phyloP scores from a whole-genome alignment of 306 rosid species.

The Senna tora region DNA sequence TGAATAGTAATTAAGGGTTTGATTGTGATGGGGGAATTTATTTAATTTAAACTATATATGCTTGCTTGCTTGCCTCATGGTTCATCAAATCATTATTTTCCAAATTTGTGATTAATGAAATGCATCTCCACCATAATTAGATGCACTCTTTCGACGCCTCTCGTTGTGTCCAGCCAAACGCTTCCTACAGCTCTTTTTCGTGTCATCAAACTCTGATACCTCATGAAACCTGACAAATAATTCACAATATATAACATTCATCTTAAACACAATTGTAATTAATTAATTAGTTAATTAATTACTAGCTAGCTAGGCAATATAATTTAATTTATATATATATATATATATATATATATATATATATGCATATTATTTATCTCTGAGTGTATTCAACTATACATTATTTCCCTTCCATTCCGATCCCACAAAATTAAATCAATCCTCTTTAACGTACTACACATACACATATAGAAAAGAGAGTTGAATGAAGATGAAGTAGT shows the following conservation, averaged over 20 bases:
- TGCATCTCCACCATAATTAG: slow-evolving; percentile 59
- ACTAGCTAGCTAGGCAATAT: too few relatives aligned
- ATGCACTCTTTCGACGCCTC: slow-evolving; percentile 80
- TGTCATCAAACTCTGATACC: slow-evolving; percentile 75
- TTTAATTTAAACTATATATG: slow-evolving; percentile 42
- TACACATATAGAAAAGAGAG: background rate
- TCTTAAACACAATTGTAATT: too few relatives aligned
- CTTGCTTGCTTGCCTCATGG: slow-evolving; percentile 36
- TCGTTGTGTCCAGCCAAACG: slow-evolving; percentile 95
- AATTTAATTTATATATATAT: too few relatives aligned
- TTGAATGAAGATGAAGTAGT: background rate
- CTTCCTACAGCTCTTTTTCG: slow-evolving; percentile 85
- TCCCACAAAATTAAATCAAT: too few relatives aligned
- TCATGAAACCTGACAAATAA: slow-evolving; percentile 76
- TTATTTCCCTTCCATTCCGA: too few relatives aligned
- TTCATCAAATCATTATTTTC: background rate
- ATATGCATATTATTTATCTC: too few relatives aligned
- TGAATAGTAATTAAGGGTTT: too few relatives aligned
- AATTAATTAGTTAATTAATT: too few relatives aligned
- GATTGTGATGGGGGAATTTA: slow-evolving; percentile 29
- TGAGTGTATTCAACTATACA: too few relatives aligned
- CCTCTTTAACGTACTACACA: too few relatives aligned
- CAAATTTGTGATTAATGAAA: slow-evolving; percentile 34
- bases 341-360: too few relatives aligned
- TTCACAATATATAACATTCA: too few relatives aligned